phyloP scores from a whole-genome alignment of 192 early-diverging fungal genomes.

The Coemansia sp. region DNA sequence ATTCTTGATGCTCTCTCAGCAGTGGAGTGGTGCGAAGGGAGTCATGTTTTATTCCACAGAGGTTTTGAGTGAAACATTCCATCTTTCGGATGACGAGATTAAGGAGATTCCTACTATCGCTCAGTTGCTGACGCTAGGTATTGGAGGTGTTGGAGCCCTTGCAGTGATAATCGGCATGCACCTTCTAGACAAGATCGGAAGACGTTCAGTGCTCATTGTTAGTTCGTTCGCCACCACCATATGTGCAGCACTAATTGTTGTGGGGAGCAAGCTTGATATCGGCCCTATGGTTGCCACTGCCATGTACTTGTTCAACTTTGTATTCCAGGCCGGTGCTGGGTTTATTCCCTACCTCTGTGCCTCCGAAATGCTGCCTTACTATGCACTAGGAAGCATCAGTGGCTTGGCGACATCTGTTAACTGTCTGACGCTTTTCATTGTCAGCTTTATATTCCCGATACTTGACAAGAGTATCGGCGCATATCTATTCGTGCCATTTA shows the following conservation, averaged over 20 bases:
- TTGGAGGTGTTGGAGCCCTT: constrained; percentile 71
- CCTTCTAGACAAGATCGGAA: constrained; percentile 74
- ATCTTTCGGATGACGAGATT: constrained; percentile 25
- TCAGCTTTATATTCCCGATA: constrained; percentile 62
- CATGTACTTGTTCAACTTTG: constrained; percentile 69
- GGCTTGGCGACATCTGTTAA: constrained; percentile 65
- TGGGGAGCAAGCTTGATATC: constrained; percentile 64
- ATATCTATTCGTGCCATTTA: constrained; percentile 69
- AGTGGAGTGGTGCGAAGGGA: constrained; percentile 88
- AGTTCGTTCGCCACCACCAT: constrained; percentile 62
- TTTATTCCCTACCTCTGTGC: constrained; percentile 82
- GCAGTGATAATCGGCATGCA: constrained; percentile 71
- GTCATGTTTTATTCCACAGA: constrained; percentile 84
- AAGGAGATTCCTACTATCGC: constrained; percentile 58
- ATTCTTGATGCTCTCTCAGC: constrained; percentile 78
- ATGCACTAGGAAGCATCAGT: constrained; percentile 63
- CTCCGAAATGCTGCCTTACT: constrained; percentile 70
- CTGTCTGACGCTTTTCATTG: constrained; percentile 64
- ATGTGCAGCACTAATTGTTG: constrained; percentile 56
- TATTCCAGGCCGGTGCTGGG: constrained; percentile 81
- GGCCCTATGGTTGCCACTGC: constrained; percentile 58
- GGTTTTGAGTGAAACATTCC: constrained; percentile 62
- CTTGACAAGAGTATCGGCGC: constrained; percentile 55
- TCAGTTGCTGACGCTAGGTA: constrained; percentile 72
- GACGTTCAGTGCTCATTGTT: constrained; percentile 62